Evolutionary conservation across 345 rosid genomes (phyloP).

Genomic region (Bruguiera sexangula): DNA sequence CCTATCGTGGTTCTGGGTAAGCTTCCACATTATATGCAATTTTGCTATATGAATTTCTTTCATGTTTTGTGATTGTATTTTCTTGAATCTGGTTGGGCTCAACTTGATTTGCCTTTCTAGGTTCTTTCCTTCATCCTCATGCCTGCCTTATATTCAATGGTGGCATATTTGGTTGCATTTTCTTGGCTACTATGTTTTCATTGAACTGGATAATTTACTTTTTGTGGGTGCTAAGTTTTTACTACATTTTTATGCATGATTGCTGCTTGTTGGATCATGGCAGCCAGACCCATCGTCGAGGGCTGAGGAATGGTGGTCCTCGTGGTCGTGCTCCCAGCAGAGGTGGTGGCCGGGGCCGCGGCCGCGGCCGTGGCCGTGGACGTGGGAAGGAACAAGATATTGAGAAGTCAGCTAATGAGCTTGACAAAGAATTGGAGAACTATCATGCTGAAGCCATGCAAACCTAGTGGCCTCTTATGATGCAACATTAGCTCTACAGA

Average conservation of each 20-base stretch:
- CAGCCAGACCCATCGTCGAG: constrained; percentile 13
- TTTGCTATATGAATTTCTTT: neutral
- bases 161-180: neutral
- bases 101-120: neutral
- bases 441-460: constrained; percentile 92
- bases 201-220: too few species aligned
- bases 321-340: constrained; percentile 39
- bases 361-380: constrained; percentile 42
- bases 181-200: neutral
- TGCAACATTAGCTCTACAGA: constrained; percentile 4
- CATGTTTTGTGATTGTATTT: neutral
- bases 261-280: neutral
- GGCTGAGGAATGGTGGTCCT: constrained; percentile 27
- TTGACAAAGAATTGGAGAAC: constrained; percentile 85
- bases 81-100: neutral
- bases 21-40: constrained; percentile 7
- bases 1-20: constrained; percentile 48
- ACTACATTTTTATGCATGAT: neutral
- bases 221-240: too few species aligned
- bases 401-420: constrained; percentile 72
- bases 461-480: neutral
- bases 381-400: constrained; percentile 44
- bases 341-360: constrained; percentile 45
- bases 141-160: neutral
- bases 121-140: neutral